These are phyloP conservation scores for Fusarium drepaniforme DNA, from an alignment of 2,329 filamentous ascomycete species.

Conservation along the genomic window DNA sequence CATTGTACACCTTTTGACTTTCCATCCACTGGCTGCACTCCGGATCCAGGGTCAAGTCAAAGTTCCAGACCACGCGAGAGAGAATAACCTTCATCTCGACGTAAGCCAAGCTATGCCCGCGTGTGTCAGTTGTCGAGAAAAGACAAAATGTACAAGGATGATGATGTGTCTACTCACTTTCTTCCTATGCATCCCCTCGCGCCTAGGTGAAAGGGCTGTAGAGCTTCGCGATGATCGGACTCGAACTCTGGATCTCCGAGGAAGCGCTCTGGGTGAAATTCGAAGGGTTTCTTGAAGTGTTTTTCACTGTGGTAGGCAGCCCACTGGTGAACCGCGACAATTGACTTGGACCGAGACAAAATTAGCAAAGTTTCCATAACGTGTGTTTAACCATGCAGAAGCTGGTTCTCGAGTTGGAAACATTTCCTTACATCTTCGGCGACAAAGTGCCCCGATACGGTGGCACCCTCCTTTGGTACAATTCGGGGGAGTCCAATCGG, in stretches of 20 bases:
- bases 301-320: slow-evolving; percentile 14
- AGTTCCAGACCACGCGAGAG: neutral
- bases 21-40: neutral
- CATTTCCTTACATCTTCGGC: neutral
- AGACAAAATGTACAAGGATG: neutral
- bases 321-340: slow-evolving; percentile 13
- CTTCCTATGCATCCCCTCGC: neutral
- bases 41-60: neutral
- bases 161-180: neutral
- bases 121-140: neutral
- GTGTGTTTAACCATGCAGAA: neutral
- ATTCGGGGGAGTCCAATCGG: neutral
- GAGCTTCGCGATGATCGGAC: slow-evolving; percentile 4
- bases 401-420: neutral
- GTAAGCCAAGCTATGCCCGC: neutral
- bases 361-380: neutral
- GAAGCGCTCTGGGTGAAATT: slow-evolving; percentile 21
- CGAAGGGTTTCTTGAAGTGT: slow-evolving; percentile 12
- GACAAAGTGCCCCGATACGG: neutral
- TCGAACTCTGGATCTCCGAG: slow-evolving; percentile 3
- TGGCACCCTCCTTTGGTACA: neutral
- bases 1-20: neutral
- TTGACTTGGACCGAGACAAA: neutral
- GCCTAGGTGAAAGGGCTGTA: slow-evolving; percentile 13
- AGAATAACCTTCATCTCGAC: neutral